These are phyloP conservation scores for Polyporus arcularius DNA, from an alignment of 768 basidiomycete species.

Conservation along the genomic window DNA sequence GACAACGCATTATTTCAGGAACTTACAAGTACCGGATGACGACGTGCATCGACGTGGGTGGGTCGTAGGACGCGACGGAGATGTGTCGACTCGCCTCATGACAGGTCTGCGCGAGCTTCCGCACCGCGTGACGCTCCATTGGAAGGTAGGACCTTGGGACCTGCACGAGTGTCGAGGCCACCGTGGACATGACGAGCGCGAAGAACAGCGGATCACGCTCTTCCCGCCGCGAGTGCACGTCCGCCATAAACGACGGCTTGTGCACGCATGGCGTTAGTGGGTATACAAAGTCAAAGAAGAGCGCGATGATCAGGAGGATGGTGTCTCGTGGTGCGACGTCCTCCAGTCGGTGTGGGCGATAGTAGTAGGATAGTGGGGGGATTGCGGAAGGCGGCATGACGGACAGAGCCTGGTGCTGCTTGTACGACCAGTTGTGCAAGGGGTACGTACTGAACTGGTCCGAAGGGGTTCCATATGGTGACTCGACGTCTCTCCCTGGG, in stretches of 20 bases:
- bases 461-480: constrained; percentile 37
- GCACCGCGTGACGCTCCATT: constrained; percentile 82
- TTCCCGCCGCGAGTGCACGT: constrained; percentile 76
- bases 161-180: constrained; percentile 86
- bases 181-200: constrained; percentile 85
- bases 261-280: constrained; percentile 90
- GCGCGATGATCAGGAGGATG: constrained; percentile 77
- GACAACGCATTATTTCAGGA: constrained; percentile 4
- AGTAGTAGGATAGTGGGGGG: constrained; percentile 70
- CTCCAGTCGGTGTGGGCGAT: constrained; percentile 75
- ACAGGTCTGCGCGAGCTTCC: constrained; percentile 80
- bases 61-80: constrained; percentile 79
- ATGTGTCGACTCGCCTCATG: constrained; percentile 83
- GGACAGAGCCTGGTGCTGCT: constrained; percentile 55
- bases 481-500: constrained; percentile 47
- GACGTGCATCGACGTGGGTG: constrained; percentile 81
- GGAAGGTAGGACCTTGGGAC: constrained; percentile 87
- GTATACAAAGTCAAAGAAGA: constrained; percentile 95
- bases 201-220: constrained; percentile 91
- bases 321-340: constrained; percentile 82
- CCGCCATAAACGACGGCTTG: constrained; percentile 91
- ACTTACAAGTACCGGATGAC: constrained; percentile 88
- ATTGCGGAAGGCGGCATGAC: constrained; percentile 44
- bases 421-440: constrained; percentile 70
- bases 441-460: constrained; percentile 68